Base-by-base conservation (phyloP, 768 basidiomycete species). In the Leucocoprinus leucothites region DNA sequence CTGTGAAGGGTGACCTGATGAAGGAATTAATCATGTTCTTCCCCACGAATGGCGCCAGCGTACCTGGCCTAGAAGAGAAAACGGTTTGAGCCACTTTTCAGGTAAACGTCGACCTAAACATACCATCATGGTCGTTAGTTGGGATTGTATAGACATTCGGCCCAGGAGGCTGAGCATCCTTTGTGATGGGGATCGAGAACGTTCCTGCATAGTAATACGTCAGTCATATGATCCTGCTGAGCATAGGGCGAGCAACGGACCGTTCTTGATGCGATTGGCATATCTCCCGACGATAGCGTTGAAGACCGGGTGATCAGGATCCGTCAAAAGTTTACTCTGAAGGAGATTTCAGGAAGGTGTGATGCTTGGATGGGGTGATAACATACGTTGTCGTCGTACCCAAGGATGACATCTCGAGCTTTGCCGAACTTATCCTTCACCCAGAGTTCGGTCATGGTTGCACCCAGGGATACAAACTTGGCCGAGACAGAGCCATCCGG, bases 401-500 rank as follows among this genome's bases (percentile, higher is more conserved):
- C 82, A 1, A 83, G 69, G n/a, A 83, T 69, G 9, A 85, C 74
- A 63, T 84, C 82, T 45, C 77, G 69, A 4, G 69, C 56, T n/a
- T 70, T 70, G 2, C 79, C 78, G 51, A 69, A 58, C 64, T 71
- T 79, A 62, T 82, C 81, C 56, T 79, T 78, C 2, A 82, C 80
- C 77, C 77, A 80, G 2, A 84, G 65, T 57, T 82, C 76, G 2
- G 80, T 81, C 63, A 83, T 59, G 1, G 80, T 82, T 24, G 82
- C 78, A 3, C 84, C 82, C 52, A 81, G 72, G 2, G 78, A 76
- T 13, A 84, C 79, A 57, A 84, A 82, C 48, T 77, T 82, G 14
- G 82, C 83, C 3, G 72, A 76, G 55, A 82, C 73, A n/a, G 80
- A 82, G 5, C 76, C 78, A 62, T 84, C 82, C 0, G 79, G 78